A percentile compares a stretch with the other conserved stretches of the same genome.
Evolutionary conservation across 2,329 filamentous ascomycete genomes (phyloP).

Genomic region (Tothia fuscella): DNA sequence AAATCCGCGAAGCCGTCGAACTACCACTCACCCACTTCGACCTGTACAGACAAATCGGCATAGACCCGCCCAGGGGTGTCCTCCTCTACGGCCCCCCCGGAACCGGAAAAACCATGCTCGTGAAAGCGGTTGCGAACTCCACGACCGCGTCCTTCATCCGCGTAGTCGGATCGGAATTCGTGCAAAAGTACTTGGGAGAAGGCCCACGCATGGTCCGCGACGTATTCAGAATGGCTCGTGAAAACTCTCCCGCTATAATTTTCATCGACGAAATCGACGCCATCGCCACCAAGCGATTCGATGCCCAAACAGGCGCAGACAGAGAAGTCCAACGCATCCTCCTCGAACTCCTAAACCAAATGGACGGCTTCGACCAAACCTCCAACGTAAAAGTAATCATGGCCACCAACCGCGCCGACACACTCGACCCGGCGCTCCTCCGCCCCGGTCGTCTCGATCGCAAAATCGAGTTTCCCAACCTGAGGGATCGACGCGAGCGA

Average conservation of each 20-base stretch:
- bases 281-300: constrained; percentile 59
- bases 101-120: constrained; percentile 92
- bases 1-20: constrained; percentile 96
- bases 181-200: constrained; percentile 97
- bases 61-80: constrained; percentile 93
- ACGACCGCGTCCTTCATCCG: constrained; percentile 98
- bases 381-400: constrained; percentile 99
- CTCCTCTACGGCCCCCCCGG: constrained; percentile 92
- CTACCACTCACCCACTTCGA: constrained; percentile 95
- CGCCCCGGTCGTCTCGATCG: constrained; percentile 90
- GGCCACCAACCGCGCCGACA: constrained; percentile 97
- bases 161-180: constrained; percentile 95
- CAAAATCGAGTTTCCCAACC: constrained; percentile 97
- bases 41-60: constrained; percentile 97
- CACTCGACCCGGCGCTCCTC: constrained; percentile 85
- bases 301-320: constrained; percentile 95
- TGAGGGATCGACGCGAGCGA: constrained; percentile 86
- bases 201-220: constrained; percentile 98
- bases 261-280: constrained; percentile 14
- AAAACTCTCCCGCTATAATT: constrained; percentile 91
- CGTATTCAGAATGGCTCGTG: constrained; percentile 96
- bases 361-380: constrained; percentile 99
- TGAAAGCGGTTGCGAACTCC: constrained; percentile 97
- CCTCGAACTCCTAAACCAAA: constrained; percentile 94
- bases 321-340: constrained; percentile 97